Conservation (phyloP, 1,284 basidiomycete species). For the Stereum hirsutum region DNA sequence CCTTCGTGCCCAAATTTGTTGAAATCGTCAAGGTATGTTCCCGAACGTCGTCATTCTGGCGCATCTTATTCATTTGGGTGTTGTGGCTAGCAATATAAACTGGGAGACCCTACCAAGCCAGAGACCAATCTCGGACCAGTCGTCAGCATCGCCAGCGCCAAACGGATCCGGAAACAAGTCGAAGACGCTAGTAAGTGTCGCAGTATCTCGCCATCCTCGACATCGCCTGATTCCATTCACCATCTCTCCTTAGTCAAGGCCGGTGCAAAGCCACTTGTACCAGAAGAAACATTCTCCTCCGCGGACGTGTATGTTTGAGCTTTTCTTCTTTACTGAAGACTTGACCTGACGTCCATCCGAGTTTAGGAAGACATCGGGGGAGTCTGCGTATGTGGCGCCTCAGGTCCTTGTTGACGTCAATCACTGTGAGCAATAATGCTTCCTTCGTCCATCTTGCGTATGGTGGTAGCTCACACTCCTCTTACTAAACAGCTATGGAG, state of each 20-base stretch:
- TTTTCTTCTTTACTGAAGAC: background rate
- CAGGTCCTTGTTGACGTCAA: conserved; percentile 84
- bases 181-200: conserved; percentile 60
- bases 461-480: conserved; percentile 1
- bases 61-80: background rate
- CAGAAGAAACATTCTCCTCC: conserved; percentile 58
- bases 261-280: conserved; percentile 75
- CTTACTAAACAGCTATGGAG: conserved; percentile 66
- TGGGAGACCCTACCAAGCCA: conserved; percentile 76
- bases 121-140: conserved; percentile 86
- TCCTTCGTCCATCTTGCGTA: no score
- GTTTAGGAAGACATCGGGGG: conserved; percentile 33
- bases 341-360: background rate
- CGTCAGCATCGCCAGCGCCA: conserved; percentile 78
- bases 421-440: conserved; percentile 68
- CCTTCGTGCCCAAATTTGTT: conserved; percentile 73
- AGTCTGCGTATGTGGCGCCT: conserved; percentile 81
- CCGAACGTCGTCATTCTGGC: background rate
- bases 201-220: background rate
- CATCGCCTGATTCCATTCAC: background rate
- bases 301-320: conserved; percentile 44
- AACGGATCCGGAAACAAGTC: conserved; percentile 80
- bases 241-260: conserved; percentile 41
- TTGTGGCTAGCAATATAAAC: conserved; percentile 54
- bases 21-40: conserved; percentile 57